A percentile compares a stretch with the other conserved stretches of the same genome.
Evolutionary conservation across 176 grass and related monocot genomes (phyloP).

Genomic region (Musa beccarii): DNA sequence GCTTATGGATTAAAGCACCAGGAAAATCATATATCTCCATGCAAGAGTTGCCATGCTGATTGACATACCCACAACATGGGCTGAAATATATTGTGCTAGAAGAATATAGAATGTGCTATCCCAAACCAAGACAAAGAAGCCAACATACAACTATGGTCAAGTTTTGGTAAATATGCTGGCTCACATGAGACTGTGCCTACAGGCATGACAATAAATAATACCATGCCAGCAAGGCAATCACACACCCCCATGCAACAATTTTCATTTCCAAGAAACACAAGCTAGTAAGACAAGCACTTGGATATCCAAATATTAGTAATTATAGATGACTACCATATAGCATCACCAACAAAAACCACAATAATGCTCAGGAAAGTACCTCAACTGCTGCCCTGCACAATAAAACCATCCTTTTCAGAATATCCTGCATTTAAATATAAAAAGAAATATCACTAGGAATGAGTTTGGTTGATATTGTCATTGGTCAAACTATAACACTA

Average conservation of each 20-base stretch:
- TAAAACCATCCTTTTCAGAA: conserved; percentile 79
- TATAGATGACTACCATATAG: neutral
- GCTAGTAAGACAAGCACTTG: neutral
- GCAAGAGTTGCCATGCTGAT: neutral
- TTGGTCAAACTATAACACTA: neutral
- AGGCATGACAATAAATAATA: too few relatives aligned
- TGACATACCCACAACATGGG: too few relatives aligned
- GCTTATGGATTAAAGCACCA: neutral
- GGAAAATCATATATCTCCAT: neutral
- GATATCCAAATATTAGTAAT: neutral
- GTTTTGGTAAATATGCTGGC: too few relatives aligned
- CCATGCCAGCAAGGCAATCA: too few relatives aligned
- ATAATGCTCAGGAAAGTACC: conserved; percentile 42
- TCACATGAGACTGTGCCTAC: too few relatives aligned
- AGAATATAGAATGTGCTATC: too few relatives aligned
- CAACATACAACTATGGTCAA: too few relatives aligned
- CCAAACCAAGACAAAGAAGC: too few relatives aligned
- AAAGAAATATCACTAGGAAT: neutral
- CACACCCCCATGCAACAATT: too few relatives aligned
- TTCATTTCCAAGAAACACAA: neutral
- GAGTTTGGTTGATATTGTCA: neutral
- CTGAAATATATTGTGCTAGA: too few relatives aligned
- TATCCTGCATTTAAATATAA: conserved; percentile 43
- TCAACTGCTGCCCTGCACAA: conserved; percentile 88
- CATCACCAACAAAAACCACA: neutral